Base-by-base conservation (phyloP, 805 yeast species). In the Starmerella tilneyi region DNA sequence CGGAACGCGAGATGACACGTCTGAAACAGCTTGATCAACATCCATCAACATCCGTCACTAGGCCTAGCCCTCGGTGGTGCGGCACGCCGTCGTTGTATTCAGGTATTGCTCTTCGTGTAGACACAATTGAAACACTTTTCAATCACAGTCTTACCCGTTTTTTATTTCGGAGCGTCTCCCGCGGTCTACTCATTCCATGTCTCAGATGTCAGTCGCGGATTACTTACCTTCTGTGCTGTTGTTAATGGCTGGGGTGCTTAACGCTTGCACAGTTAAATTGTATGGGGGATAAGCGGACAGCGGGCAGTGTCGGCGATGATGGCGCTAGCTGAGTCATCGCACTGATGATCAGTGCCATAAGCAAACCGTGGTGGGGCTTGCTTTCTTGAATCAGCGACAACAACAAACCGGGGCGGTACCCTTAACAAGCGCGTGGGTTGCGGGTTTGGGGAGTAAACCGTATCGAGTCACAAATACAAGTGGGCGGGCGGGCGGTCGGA, bases 161-260 rank as follows among this genome's bases (percentile, higher is more conserved):
- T 38, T 28, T 26, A 5, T 28, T 20, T 12, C 17, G 8, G 6
- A 7, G 7, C 5, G 27, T 19, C 22, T 19, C 8, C 33, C n/a
- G 4, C 26, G 5, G 11, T 27, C 41, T 17, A 9, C 21, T n/a
- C 33, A 28, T 23, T 11, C 5, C 33, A 6, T 38, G 31, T 38
- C 41, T 27, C 33, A 27, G 33, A 38, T 38, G 41, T 19, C 24
- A 1, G 41, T 20, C 26, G 17, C 26, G 26, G 41, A 38, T 38
- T 38, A 38, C 41, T 38, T 38, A 38, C 41, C 32, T 38, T 38
- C 41, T 13, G 33, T 28, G 33, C 33, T 9, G 24, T 20, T 26
- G 26, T 19, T 38, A 38, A 38, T 38, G 41, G 41, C 41, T 38
- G 31, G 41, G 41, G 41, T 38, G 41, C 41, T 38, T 38, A 38